Percentiles rank a stretch among this genome's conserved stretches.
Evolutionary conservation across 1,284 basidiomycete genomes (phyloP).

Genomic region (Apiotrichum brassicae): DNA sequence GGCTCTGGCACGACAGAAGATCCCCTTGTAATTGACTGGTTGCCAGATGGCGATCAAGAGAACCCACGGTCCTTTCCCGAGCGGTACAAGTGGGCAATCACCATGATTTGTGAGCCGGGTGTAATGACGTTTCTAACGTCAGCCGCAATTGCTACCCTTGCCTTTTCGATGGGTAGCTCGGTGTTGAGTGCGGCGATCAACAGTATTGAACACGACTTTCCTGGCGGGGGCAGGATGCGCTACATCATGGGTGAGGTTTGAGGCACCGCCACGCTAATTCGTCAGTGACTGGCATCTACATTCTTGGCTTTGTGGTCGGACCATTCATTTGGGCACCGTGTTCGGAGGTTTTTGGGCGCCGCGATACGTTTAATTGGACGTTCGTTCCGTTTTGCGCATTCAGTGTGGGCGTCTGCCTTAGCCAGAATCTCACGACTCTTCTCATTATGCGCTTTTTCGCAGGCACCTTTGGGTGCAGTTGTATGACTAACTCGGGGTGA

Average conservation of each 20-base stretch:
- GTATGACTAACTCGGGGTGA: constrained; percentile 47
- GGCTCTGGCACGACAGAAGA: no score
- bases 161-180: constrained; percentile 20
- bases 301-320: constrained; percentile 36
- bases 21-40: no score
- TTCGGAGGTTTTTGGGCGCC: constrained; percentile 57
- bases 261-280: not conserved
- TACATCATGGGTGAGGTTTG: constrained; percentile 17
- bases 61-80: constrained; percentile 26
- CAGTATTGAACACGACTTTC: constrained; percentile 18
- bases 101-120: constrained; percentile 8
- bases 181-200: constrained; percentile 23
- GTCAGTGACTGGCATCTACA: constrained; percentile 14
- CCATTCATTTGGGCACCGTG: constrained; percentile 60
- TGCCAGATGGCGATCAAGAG: constrained; percentile 22
- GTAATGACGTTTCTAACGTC: not conserved
- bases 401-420: constrained; percentile 59
- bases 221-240: constrained; percentile 14
- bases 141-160: constrained; percentile 18
- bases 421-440: constrained; percentile 55
- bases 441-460: constrained; percentile 48
- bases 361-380: constrained; percentile 51
- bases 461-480: constrained; percentile 46
- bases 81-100: constrained; percentile 30
- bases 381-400: constrained; percentile 57